Conservation (phyloP, 805 yeast genomes). For the Blastobotrys parvus region DNA sequence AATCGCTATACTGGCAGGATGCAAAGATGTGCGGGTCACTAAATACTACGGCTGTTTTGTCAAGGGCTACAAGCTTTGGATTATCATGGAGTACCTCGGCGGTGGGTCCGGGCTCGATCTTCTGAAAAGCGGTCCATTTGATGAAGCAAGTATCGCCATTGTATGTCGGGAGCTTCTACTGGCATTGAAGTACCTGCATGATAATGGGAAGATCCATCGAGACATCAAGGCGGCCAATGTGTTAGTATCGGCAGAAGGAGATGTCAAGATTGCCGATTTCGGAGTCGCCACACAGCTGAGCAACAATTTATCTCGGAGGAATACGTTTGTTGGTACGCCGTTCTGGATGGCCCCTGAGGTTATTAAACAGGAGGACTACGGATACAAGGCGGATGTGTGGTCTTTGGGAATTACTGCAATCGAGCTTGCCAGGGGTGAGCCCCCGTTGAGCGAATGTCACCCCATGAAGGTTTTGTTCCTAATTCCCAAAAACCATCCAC, state of each 20-base stretch:
- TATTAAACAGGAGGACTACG: constrained; percentile 71
- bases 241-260: constrained; percentile 57
- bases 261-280: constrained; percentile 86
- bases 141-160: constrained; percentile 45
- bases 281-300: constrained; percentile 85
- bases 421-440: constrained; percentile 63
- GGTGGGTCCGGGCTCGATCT: constrained; percentile 71
- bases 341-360: constrained; percentile 99
- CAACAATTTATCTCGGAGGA: constrained; percentile 43
- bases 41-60: constrained; percentile 65
- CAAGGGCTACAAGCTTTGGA: constrained; percentile 63
- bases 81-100: constrained; percentile 71
- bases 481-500: constrained; percentile 44
- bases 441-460: constrained; percentile 51
- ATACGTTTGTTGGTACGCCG: constrained; percentile 40
- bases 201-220: constrained; percentile 70
- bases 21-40: constrained; percentile 55
- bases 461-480: constrained; percentile 48
- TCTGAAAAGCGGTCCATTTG: constrained; percentile 48
- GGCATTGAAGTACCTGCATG: constrained; percentile 61
- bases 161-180: constrained; percentile 47
- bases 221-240: constrained; percentile 94
- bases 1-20: constrained; percentile 58
- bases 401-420: constrained; percentile 71
- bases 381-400: constrained; percentile 74